Conservation (phyloP, 2,329 filamentous ascomycete species). For the Geoglossum cookeanum region DNA sequence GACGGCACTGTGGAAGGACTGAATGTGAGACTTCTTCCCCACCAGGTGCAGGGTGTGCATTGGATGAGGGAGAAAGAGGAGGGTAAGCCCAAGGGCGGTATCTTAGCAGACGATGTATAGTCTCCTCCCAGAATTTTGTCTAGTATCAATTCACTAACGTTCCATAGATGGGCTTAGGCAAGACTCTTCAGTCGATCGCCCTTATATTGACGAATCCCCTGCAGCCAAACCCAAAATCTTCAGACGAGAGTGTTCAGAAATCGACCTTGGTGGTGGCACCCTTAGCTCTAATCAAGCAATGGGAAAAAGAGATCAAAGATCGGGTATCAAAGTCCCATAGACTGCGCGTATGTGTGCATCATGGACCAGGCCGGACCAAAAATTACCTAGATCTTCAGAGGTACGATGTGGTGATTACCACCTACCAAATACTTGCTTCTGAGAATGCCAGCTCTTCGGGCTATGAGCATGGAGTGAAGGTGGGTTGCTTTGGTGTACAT, state of each 20-base stretch:
- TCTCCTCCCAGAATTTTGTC: not conserved
- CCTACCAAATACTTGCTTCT: conserved; percentile 86
- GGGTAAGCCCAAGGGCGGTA: conserved; percentile 78
- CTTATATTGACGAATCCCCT: conserved; percentile 70
- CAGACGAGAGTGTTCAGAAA: conserved; percentile 43
- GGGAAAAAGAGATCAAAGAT: conserved; percentile 81
- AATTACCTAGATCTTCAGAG: conserved; percentile 53
- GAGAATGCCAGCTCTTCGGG: conserved; percentile 58
- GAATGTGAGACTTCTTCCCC: conserved; percentile 71
- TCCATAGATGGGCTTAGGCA: conserved; percentile 65
- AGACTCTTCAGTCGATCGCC: conserved; percentile 85
- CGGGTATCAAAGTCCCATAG: conserved; percentile 52
- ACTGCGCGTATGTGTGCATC: conserved; percentile 73
- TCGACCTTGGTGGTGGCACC: conserved; percentile 84
- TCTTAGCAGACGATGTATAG: conserved; percentile 64
- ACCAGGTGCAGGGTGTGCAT: conserved; percentile 81
- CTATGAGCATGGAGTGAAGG: conserved; percentile 40
- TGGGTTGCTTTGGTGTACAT: conserved; percentile 73
- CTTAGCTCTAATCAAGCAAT: conserved; percentile 85
- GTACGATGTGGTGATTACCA: conserved; percentile 93
- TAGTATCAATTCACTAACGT: conserved; percentile 2
- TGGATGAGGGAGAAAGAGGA: conserved; percentile 94
- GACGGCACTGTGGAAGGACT: conserved; percentile 59
- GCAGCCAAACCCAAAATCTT: conserved; percentile 34
- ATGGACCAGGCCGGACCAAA: conserved; percentile 73